Conservation (phyloP, 106 monocot species). For the Triglochin maritima region DNA sequence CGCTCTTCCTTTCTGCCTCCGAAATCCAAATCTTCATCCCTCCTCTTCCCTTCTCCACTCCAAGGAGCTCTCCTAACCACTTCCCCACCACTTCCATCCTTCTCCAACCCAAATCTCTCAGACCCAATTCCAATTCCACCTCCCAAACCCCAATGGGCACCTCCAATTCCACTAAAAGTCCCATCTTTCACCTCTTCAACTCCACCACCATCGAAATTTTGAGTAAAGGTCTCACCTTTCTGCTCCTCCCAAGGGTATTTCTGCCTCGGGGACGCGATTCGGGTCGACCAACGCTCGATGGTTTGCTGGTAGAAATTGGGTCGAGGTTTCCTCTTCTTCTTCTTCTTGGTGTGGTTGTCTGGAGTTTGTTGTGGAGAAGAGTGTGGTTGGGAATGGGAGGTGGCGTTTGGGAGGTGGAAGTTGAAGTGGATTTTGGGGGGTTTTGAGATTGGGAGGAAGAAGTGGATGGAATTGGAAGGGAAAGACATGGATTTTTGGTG, state of each 20-base stretch:
- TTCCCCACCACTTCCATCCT: too few relatives aligned
- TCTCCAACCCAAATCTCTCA: too few relatives aligned
- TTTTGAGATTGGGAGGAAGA: too few relatives aligned
- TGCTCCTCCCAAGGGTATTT: constrained; percentile 53
- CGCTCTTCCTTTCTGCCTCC: too few relatives aligned
- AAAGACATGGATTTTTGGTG: too few relatives aligned
- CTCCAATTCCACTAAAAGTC: background rate
- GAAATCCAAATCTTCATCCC: background rate
- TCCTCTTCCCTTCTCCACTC: constrained; percentile 15
- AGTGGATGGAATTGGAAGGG: too few relatives aligned
- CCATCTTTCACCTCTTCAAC: background rate
- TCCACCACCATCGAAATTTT: background rate
- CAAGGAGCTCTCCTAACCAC: constrained; percentile 17
- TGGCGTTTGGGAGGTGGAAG: too few relatives aligned
- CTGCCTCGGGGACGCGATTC: constrained; percentile 39
- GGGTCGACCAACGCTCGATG: constrained; percentile 45
- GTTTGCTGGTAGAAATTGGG: constrained; percentile 56
- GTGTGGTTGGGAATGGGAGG: too few relatives aligned
- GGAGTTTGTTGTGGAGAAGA: too few relatives aligned
- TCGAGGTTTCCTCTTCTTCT: constrained; percentile 36
- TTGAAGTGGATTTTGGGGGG: too few relatives aligned
- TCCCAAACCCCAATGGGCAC: background rate
- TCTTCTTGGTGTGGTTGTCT: background rate
- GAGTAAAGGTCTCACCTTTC: background rate
- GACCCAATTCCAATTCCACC: background rate